Percentiles rank a stretch among this genome's conserved stretches.
These are phyloP conservation scores for Dactylellina sp. DNA, from an alignment of 2,329 filamentous ascomycete species.

Conservation along the genomic window DNA sequence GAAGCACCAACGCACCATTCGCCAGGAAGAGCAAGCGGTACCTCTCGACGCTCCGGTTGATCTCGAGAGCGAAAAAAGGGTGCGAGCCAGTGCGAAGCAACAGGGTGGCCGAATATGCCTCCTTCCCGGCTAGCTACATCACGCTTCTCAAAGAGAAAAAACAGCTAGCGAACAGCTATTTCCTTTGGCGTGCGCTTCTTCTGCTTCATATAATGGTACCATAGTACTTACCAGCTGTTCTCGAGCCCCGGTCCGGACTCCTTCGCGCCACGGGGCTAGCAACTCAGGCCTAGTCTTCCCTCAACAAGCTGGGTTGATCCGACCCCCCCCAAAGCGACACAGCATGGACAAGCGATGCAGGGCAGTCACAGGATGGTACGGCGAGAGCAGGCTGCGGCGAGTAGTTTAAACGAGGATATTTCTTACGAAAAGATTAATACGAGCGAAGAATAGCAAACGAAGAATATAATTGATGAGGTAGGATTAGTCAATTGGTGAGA, in stretches of 20 bases:
- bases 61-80: not conserved
- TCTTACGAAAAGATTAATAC: too few species aligned
- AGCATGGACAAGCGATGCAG: slow-evolving; percentile 47
- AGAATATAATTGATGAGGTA: not conserved
- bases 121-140: not conserved
- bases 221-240: slow-evolving; percentile 7
- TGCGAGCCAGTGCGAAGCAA: slow-evolving; percentile 33
- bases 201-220: not conserved
- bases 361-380: slow-evolving; percentile 34
- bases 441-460: not conserved
- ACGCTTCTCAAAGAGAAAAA: too few species aligned
- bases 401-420: slow-evolving; percentile 5
- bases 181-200: too few species aligned
- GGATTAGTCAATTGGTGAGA: not conserved
- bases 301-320: slow-evolving; percentile 40
- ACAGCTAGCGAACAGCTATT: too few species aligned
- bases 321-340: slow-evolving; percentile 31
- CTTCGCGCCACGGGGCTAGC: slow-evolving; percentile 49
- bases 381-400: slow-evolving; percentile 5
- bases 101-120: slow-evolving; percentile 28
- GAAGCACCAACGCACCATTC: not conserved
- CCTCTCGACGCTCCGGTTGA: not conserved
- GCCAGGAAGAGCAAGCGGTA: not conserved
- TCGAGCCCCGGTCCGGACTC: slow-evolving; percentile 30
- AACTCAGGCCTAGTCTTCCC: slow-evolving; percentile 36